Conservation (phyloP, 2,329 filamentous ascomycete genomes). For the Raffaelea deltoideospora region DNA sequence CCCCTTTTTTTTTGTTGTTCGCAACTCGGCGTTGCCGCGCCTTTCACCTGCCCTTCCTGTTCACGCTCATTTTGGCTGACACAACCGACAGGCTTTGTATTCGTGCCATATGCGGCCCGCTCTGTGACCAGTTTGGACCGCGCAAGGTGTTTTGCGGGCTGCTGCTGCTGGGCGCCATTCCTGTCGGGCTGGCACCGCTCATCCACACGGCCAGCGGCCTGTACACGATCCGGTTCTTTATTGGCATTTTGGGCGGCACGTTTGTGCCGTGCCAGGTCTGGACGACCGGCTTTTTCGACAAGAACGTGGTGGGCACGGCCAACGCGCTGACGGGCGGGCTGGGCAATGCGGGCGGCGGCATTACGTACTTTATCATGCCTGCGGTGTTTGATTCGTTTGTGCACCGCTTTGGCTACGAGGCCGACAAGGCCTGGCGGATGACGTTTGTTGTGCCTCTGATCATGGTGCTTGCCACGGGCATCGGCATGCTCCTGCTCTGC, state of each 20-base stretch:
- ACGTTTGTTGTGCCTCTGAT: conserved; percentile 74
- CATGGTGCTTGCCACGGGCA: conserved; percentile 50
- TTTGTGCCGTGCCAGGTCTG: conserved; percentile 86
- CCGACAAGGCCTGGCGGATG: conserved; percentile 66
- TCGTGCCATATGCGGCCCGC: conserved; percentile 61
- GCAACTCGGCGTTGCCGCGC: no score
- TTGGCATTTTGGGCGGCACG: conserved; percentile 61
- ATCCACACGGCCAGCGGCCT: conserved; percentile 53
- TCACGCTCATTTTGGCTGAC: no score
- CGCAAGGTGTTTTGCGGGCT: conserved; percentile 64
- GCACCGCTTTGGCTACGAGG: conserved; percentile 36
- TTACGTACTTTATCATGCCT: conserved; percentile 91
- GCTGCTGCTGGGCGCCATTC: conserved; percentile 64
- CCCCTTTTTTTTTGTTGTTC: no score
- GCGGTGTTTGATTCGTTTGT: conserved; percentile 71
- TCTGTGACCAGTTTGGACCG: conserved; percentile 76
- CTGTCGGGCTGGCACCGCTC: conserved; percentile 67
- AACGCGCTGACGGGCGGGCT: conserved; percentile 75
- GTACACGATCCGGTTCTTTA: conserved; percentile 63
- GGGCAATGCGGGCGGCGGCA: conserved; percentile 77
- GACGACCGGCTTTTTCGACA: conserved; percentile 87
- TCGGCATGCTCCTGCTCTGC: conserved; percentile 58
- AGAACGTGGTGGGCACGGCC: conserved; percentile 77
- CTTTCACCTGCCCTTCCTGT: no score
- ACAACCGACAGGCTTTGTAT: conserved; percentile 60